Base-by-base conservation (phyloP, 768 basidiomycete species). In the Multifurca ochricompacta region DNA sequence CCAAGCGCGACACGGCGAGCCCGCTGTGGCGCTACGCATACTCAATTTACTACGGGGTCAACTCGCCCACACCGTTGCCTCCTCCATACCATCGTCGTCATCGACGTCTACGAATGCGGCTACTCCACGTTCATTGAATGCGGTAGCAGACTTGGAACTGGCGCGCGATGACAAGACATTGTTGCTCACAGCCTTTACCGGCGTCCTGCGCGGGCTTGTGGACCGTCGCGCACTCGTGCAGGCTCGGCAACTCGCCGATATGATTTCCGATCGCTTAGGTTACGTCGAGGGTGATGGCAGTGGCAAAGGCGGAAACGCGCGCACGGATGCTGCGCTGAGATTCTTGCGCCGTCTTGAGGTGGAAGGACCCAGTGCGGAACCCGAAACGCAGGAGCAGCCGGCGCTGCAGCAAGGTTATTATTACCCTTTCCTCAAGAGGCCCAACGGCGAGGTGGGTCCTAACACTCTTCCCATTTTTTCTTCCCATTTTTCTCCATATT, bases 1-100 rank as follows among this genome's bases (percentile, higher is more conserved):
- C 10, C 81, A 74, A 59, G 77, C 78, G 13, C 65, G 68, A 14
- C 47, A 51, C 14, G 76, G 73, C 1, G 68, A 77, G 34, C 59
- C 66, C 0, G 13, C 8, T 1, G 61, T 66, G 8, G 74, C 76
- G 8, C 62, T 77, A 21, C 49, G 63, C 21, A 65, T 84, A 30
- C 65, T 85, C 8, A 51, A 28, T n/a, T 4, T 42, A 13, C 6
- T 37, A 13, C 25, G 23, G 2, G 43, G 19, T 9, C 25, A 35
- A 4, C 21, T 32, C n/a, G 44, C 45, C 7, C 27, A 10, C 19
- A 8, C n/a, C n/a, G n/a, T n/a, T n/a, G n/a, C n/a, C n/a, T n/a
- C n/a, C n/a, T n/a, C n/a, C n/a, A n/a, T n/a, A n/a, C n/a, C n/a
- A n/a, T n/a, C n/a, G n/a, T n/a, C n/a, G n/a, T n/a, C n/a, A n/a